Conservation (phyloP, 2,329 filamentous ascomycete genomes). For the Penicillium sp. region DNA sequence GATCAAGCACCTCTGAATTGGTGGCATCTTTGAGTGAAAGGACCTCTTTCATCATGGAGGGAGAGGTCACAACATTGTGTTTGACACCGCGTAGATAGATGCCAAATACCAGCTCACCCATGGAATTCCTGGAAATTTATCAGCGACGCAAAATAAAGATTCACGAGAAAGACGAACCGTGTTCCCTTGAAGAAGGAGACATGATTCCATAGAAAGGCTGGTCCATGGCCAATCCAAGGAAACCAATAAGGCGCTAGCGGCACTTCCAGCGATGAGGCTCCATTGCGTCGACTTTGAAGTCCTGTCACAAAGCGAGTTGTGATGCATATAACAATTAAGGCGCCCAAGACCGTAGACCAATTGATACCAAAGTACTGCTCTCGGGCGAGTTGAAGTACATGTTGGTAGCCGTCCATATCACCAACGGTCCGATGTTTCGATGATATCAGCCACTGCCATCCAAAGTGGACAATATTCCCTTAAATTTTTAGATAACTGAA, state of each 20-base stretch:
- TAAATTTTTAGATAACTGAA: neutral
- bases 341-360: slow-evolving; percentile 29
- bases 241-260: slow-evolving; percentile 62
- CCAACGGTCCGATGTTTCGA: neutral
- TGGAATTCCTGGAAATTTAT: slow-evolving; percentile 33
- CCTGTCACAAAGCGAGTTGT: slow-evolving; percentile 43
- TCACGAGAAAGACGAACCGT: slow-evolving; percentile 32
- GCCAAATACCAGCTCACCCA: slow-evolving; percentile 48
- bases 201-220: slow-evolving; percentile 50
- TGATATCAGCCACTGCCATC: neutral
- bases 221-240: slow-evolving; percentile 58
- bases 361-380: slow-evolving; percentile 23
- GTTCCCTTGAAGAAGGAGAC: slow-evolving; percentile 48
- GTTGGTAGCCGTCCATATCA: slow-evolving; percentile 20
- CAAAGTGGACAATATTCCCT: neutral
- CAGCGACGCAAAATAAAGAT: slow-evolving; percentile 9
- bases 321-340: slow-evolving; percentile 37
- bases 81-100: slow-evolving; percentile 53
- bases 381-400: slow-evolving; percentile 21
- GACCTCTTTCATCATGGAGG: slow-evolving; percentile 48
- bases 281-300: slow-evolving; percentile 30
- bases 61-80: slow-evolving; percentile 54
- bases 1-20: slow-evolving; percentile 32
- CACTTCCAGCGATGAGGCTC: slow-evolving; percentile 38
- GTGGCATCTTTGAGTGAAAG: slow-evolving; percentile 35